A percentile compares a stretch with the other conserved stretches of the same genome.
Evolutionary conservation across 2,329 filamentous ascomycete genomes (phyloP).

Genomic region (Colletotrichum sp.): DNA sequence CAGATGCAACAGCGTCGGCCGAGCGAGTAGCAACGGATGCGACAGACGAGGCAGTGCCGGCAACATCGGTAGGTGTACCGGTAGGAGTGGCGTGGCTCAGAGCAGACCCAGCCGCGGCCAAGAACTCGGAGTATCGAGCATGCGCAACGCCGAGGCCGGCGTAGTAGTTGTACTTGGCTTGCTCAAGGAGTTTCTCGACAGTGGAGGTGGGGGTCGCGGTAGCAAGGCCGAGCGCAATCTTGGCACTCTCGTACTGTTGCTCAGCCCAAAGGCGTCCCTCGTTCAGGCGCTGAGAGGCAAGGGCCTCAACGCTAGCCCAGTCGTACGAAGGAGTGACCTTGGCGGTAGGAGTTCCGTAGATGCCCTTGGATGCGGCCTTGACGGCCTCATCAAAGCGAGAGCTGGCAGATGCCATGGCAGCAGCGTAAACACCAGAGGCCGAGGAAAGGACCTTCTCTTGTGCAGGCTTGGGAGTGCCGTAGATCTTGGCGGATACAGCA

Average conservation of each 20-base stretch:
- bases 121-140: conserved; percentile 77
- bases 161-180: conserved; percentile 73
- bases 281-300: conserved; percentile 72
- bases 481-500: conserved; percentile 69
- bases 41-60: conserved; percentile 49
- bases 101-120: conserved; percentile 73
- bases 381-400: conserved; percentile 61
- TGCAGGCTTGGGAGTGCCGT: conserved; percentile 63
- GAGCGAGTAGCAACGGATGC: conserved; percentile 54
- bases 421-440: conserved; percentile 71
- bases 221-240: conserved; percentile 66
- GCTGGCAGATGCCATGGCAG: conserved; percentile 67
- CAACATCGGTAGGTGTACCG: conserved; percentile 62
- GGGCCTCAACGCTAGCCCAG: conserved; percentile 60
- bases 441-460: conserved; percentile 74
- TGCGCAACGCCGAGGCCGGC: conserved; percentile 80
- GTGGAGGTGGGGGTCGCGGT: conserved; percentile 61
- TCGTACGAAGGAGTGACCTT: conserved; percentile 45
- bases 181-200: conserved; percentile 64
- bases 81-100: conserved; percentile 65
- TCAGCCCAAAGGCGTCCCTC: conserved; percentile 76
- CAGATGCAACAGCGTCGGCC: conserved; percentile 48
- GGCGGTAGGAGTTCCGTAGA: conserved; percentile 53
- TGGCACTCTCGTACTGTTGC: conserved; percentile 72
- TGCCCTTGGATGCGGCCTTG: conserved; percentile 53